Conservation (phyloP, 805 yeast species). For the Candida ovalis region DNA sequence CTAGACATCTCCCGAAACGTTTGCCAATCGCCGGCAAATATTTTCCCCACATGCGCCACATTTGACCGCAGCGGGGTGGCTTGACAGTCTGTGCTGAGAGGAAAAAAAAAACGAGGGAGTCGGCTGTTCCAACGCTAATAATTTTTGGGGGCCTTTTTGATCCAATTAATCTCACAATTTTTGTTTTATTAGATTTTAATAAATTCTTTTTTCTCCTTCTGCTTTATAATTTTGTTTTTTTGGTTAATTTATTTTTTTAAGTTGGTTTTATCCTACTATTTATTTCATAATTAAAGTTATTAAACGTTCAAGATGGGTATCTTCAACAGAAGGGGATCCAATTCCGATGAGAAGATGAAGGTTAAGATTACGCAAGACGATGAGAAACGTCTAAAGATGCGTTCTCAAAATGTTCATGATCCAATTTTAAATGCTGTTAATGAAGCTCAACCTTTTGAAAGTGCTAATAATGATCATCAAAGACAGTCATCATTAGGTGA, state of each 20-base stretch:
- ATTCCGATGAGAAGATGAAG: constrained; percentile 27
- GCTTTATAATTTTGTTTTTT: neutral
- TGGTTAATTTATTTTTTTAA: neutral
- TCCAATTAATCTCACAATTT: no score
- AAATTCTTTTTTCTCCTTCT: neutral
- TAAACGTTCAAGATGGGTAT: constrained; percentile 37
- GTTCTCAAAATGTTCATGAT: constrained; percentile 73
- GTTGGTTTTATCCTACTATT: neutral
- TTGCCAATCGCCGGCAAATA: no score
- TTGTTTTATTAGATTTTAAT: neutral
- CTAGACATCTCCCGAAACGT: no score
- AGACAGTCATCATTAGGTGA: constrained; percentile 32
- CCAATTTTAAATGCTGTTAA: constrained; percentile 92
- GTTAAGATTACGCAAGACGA: constrained; percentile 48
- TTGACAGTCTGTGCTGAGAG: no score
- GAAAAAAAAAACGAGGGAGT: no score
- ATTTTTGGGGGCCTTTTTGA: no score
- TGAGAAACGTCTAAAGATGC: constrained; percentile 52
- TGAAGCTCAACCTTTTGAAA: constrained; percentile 94
- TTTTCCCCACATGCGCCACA: no score
- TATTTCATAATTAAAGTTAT: neutral
- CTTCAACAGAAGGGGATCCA: constrained; percentile 37
- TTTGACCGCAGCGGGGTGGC: no score
- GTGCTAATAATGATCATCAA: constrained; percentile 36
- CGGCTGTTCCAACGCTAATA: no score